Evolutionary conservation across 208 protist species (phyloP).

Genomic region (Acanthamoeba royreba): DNA sequence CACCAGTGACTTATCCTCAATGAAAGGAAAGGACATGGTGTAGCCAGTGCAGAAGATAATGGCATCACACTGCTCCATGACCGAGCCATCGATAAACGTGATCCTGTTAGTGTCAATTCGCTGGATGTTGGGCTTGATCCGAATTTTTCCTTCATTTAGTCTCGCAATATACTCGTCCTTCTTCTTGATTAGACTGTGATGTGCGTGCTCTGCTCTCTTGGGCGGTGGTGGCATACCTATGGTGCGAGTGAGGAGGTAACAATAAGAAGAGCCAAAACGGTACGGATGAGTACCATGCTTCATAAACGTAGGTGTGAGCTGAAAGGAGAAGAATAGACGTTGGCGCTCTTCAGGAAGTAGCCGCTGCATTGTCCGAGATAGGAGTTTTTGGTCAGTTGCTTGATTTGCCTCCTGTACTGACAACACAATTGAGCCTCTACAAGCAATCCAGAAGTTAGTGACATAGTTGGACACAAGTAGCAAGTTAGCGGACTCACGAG

Average conservation of each 20-base stretch:
- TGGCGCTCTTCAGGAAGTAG: neutral
- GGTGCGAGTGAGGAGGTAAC: neutral
- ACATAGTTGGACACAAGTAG: neutral
- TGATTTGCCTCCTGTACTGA: neutral
- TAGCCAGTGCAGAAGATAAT: constrained; percentile 10
- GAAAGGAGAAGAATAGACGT: neutral
- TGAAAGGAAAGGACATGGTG: neutral
- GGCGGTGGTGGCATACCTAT: neutral
- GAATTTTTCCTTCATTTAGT: neutral
- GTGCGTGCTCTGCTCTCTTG: neutral
- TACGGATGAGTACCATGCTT: neutral
- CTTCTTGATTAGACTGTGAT: neutral
- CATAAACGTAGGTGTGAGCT: neutral
- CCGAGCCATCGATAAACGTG: neutral
- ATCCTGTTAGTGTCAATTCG: neutral
- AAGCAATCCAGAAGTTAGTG: neutral
- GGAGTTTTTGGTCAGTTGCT: neutral
- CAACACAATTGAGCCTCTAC: neutral
- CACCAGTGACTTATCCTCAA: neutral
- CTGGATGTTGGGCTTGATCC: neutral
- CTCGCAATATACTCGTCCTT: neutral
- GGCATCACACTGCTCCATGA: neutral
- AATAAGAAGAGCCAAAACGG: neutral
- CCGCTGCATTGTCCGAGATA: neutral
- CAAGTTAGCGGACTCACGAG: neutral